These are phyloP conservation scores for Seiridium cupressi DNA, from an alignment of 2,329 filamentous ascomycete genomes.

Conservation along the genomic window DNA sequence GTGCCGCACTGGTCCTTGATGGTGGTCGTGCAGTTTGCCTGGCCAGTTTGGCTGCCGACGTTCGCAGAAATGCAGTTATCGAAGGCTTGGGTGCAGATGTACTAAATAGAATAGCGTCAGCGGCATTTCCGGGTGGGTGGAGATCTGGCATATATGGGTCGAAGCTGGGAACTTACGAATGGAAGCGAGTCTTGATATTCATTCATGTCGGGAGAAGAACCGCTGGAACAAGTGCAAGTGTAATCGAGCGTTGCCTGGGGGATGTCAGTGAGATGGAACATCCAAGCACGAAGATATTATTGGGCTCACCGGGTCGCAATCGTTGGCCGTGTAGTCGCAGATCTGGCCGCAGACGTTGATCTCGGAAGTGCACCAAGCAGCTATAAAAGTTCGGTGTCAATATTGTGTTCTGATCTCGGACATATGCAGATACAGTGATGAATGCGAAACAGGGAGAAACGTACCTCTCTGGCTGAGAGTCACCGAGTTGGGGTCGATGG, in stretches of 20 bases:
- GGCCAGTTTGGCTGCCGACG: constrained; percentile 38
- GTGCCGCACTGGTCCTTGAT: constrained; percentile 49
- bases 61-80: constrained; percentile 43
- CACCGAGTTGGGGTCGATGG: constrained; percentile 38
- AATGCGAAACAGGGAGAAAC: constrained; percentile 13
- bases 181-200: constrained; percentile 12
- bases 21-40: constrained; percentile 46
- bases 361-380: constrained; percentile 4
- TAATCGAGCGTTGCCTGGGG: neutral
- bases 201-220: neutral
- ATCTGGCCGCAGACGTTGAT: neutral
- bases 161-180: constrained; percentile 19
- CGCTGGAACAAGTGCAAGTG: neutral
- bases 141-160: neutral
- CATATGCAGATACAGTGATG: neutral
- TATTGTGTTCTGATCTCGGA: neutral
- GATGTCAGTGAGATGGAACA: neutral
- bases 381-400: neutral
- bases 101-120: constrained; percentile 28
- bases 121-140: neutral
- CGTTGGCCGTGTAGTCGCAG: neutral
- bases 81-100: constrained; percentile 50
- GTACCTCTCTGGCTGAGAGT: constrained; percentile 35
- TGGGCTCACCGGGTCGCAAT: constrained; percentile 1
- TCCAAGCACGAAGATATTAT: neutral